phyloP scores from a whole-genome alignment of 202 grass and related monocot species.

The Cymbopogon flexuosus region DNA sequence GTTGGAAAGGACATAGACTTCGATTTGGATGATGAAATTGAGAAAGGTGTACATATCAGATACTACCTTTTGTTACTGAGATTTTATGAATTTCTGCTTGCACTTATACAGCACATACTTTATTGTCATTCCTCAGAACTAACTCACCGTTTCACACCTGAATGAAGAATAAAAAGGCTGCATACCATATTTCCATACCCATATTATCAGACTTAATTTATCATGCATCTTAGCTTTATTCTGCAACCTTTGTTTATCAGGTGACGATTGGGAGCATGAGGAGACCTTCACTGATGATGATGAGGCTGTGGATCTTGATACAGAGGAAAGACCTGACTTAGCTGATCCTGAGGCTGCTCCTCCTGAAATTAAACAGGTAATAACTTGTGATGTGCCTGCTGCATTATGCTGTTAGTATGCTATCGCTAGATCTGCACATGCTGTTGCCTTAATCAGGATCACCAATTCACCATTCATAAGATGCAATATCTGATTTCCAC shows the following conservation, averaged over 20 bases:
- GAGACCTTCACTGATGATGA: conserved; percentile 92
- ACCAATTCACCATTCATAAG: neutral
- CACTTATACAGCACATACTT: neutral
- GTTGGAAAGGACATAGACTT: conserved; percentile 52
- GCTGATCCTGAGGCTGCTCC: conserved; percentile 65
- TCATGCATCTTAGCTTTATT: conserved; percentile 21
- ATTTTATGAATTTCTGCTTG: neutral
- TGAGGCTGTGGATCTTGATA: conserved; percentile 61
- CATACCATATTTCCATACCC: neutral
- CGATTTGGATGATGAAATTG: conserved; percentile 73
- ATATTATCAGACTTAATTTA: neutral
- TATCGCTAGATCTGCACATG: conserved; percentile 1
- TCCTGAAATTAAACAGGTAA: conserved; percentile 88
- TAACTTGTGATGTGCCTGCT: conserved; percentile 10
- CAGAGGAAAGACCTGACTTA: conserved; percentile 64
- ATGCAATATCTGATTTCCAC: neutral
- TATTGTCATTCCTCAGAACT: conserved; percentile 10
- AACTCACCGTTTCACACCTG: conserved; percentile 3
- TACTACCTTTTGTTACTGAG: neutral
- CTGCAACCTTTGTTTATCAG: conserved; percentile 39
- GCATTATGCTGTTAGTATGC: conserved; percentile 12
- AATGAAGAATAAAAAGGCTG: neutral
- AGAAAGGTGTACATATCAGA: conserved; percentile 57
- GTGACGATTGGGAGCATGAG: conserved; percentile 94
- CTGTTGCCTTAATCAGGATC: conserved; percentile 14